Percentiles rank a stretch among this genome's conserved stretches.
Evolutionary conservation across 116 monocot genomes (phyloP).

Genomic region (Zostera marina): DNA sequence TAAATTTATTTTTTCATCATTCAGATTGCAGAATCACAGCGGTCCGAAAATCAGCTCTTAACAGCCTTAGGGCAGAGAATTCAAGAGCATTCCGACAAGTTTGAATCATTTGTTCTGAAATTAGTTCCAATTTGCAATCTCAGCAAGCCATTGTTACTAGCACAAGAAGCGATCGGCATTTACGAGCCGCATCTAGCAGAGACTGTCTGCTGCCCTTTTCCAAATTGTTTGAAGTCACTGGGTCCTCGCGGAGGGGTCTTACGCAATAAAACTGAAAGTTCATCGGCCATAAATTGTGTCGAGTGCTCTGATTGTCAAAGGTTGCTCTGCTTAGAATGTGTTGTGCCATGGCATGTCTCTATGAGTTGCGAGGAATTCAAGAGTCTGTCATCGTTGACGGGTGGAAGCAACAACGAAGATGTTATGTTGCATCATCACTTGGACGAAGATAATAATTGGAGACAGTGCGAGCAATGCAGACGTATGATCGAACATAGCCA

Average conservation of each 20-base stretch:
- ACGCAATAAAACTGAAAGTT: constrained; percentile 16
- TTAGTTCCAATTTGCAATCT: constrained; percentile 42
- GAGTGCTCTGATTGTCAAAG: constrained; percentile 62
- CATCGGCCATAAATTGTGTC: constrained; percentile 22
- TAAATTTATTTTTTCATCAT: neutral
- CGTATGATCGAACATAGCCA: constrained; percentile 54
- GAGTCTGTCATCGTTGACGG: constrained; percentile 12
- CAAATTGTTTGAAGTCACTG: constrained; percentile 36
- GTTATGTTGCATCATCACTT: constrained; percentile 19
- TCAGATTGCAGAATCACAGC: constrained; percentile 55
- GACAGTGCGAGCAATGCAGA: constrained; percentile 48
- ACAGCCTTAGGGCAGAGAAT: constrained; percentile 77
- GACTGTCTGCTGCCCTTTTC: constrained; percentile 45
- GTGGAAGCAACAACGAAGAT: constrained; percentile 34
- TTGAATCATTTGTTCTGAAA: constrained; percentile 60
- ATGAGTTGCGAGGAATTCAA: constrained; percentile 78
- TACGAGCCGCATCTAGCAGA: constrained; percentile 11
- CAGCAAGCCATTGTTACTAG: constrained; percentile 38
- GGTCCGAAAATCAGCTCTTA: constrained; percentile 54
- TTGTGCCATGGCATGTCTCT: constrained; percentile 54
- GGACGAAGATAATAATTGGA: constrained; percentile 43
- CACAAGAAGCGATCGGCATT: constrained; percentile 68
- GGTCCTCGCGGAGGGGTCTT: constrained; percentile 12
- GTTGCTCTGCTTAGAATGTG: constrained; percentile 49
- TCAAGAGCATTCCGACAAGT: constrained; percentile 57